Evolutionary conservation across 169 alveolate genomes (phyloP), one percentile per base, ranked within the genome.

Genomic region (Plasmodium relictum): DNA sequence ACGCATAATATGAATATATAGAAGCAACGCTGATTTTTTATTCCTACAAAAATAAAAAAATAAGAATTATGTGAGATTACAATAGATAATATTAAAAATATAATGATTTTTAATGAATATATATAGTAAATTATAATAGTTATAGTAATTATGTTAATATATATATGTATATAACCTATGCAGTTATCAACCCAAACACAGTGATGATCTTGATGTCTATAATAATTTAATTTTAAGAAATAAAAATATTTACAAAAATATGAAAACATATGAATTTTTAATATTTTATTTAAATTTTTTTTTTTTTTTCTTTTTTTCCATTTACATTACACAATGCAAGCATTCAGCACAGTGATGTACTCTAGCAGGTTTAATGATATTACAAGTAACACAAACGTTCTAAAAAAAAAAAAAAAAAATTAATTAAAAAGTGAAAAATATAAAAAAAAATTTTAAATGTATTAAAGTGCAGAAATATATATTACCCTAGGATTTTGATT

Each of bases 121-220:
- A 31, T 31, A 2, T 31, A 31, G 3, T 3, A 31, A 2, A 31
- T 31, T 2, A 2, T 3, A 31, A 31, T 3, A 31, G 39, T 31
- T 31, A 31, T 31, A 3, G 3, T 31, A 31, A 31, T 31, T 2
- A 31, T 1, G 3, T 2, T n/a, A 3, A 50, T 54, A 54, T 54
- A 54, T 48, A 12, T n/a, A 12, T 54, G 12, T 54, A 54, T 54
- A 54, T 95, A 44, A 41, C 98, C 99, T 26, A 98, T 95, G 92
- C 99, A 98, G 89, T 97, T 98, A 91, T 97, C 98, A 24, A 98
- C 97, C 99, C 99, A 98, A 37, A 97, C 98, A 73, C 99, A 98
- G 92, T 98, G 99, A 74, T 98, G 99, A 80, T 98, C 99, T 96
- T 93, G 96, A 31, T 94, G 96, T 45, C 97, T 94, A 50, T 24